Evolutionary conservation across 2,329 filamentous ascomycete species (phyloP), one percentile per base, ranked within the genome.

Genomic region (Juglanconis juglandina): DNA sequence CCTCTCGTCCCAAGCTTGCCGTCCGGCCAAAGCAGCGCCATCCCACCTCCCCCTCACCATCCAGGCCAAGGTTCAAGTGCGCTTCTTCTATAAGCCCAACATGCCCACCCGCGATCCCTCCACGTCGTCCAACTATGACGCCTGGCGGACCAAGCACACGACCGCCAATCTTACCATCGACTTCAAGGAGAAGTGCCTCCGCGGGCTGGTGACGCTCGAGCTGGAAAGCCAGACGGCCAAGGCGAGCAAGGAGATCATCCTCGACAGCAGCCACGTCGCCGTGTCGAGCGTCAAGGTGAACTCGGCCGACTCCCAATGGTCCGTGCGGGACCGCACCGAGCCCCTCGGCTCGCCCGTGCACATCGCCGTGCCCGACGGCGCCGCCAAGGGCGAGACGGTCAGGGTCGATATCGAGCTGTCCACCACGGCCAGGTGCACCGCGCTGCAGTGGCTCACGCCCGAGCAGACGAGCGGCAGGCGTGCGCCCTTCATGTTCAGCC

Each of bases 401-500:
- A 77, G 79, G 65, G 68, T 88, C 17, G 75, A 86, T 73, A 91
- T 96, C 63, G 79, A 83, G 32, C 75, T 97, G 35, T 82, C 90
- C 67, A 98, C 95, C 5, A 98, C 95, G 1, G 84, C 89, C 55
- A 84, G 90, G 69, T 97, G 94, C 75, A 96, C 93, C 10, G 94
- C 94, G 9, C 80, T 99, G 64, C 94, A 98, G 76, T 99, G 95
- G 94, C 83, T 99, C 74, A 93, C 90, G 0, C 92, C 92, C 2
- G 89, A 89, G 37, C 95, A 98, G 78, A 98, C 95, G 1, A 92
- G 91, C 61, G 97, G 96, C 83, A 93, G 92, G 79, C 95, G 92
- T 75, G 90, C 96, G 67, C 94, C 94, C 1, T 98, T 97, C 76
- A 94, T 98, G 87, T 98, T 98, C 79, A 96, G 91, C 49, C 95